Evolutionary conservation across 495 filamentous ascomycete genomes (phyloP), one percentile per base, ranked within the genome.

Genomic region (Cercophora sp.): DNA sequence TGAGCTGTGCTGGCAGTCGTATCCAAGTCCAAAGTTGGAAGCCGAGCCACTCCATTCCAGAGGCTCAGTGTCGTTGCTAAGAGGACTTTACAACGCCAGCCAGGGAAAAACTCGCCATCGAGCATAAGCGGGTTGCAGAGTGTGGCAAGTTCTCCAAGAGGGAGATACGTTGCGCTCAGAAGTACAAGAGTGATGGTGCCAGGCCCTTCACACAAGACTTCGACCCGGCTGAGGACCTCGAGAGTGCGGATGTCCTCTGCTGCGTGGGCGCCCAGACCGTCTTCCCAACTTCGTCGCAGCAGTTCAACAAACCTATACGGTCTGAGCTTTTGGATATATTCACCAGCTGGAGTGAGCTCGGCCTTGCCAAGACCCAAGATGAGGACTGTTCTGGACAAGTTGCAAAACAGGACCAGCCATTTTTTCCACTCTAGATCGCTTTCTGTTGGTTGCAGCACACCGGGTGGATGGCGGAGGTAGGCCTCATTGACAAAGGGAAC

Each of bases 281-380:
- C 44, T 32, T 42, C 48, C 49, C 23, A 51, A 15, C 4, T 42
- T 4, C 20, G 46, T 11, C 35, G 40, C 40, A 70, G 49, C 13
- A 70, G 53, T 0, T 58, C 52, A 18, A 70, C 15, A 44, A 68
- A 41, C 26, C 57, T 54, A 5, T 64, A 56, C 13, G 61, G 65
- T n/a, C 57, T 44, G 49, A 51, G 50, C 11, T 58, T 19, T 0
- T 61, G 55, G 8, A 70, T 54, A 27, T 65, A 69, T 1, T 35
- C 40, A 16, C 56, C 40, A 43, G 40, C 40, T 15, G 40, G 40
- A 15, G 40, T 24, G 15, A 43, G 40, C 16, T 43, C 40, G 8
- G 16, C 40, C 8, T 15, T 15, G 8, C 15, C 62, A 27, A 59
- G 55, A 6, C 51, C 40, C 2, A 58, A 68, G 20, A 70, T 56